A percentile compares a stretch with the other conserved stretches of the same genome.
These are phyloP conservation scores for Didymosphaeria variabile DNA, from an alignment of 2,329 filamentous ascomycete species.

Conservation along the genomic window DNA sequence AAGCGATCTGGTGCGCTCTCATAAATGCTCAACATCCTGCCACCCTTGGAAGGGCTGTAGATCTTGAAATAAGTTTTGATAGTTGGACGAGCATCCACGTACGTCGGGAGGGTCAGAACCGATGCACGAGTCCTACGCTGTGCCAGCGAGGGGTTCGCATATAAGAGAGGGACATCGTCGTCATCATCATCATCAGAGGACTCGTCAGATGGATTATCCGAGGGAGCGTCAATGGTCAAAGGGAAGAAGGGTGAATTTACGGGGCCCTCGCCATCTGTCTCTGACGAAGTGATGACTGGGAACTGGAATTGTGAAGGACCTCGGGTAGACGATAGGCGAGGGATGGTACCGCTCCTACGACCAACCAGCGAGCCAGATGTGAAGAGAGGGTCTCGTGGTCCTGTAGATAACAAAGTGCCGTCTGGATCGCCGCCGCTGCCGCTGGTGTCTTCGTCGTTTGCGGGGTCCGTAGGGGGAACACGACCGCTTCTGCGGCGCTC, in stretches of 20 bases:
- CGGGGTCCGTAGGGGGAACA: slow-evolving; percentile 31
- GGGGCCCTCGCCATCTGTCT: slow-evolving; percentile 23
- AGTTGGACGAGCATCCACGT: slow-evolving; percentile 64
- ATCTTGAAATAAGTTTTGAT: slow-evolving; percentile 71
- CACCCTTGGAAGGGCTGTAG: slow-evolving; percentile 67
- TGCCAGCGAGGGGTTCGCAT: slow-evolving; percentile 37
- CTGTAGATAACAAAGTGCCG: slow-evolving; percentile 41
- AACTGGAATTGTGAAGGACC: slow-evolving; percentile 25
- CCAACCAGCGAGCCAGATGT: slow-evolving; percentile 28
- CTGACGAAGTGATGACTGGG: slow-evolving; percentile 25
- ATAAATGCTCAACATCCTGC: slow-evolving; percentile 66
- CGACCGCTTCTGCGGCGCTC: slow-evolving; percentile 42
- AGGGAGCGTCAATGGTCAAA: slow-evolving; percentile 24
- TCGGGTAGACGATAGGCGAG: slow-evolving; percentile 25
- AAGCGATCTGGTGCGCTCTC: slow-evolving; percentile 66
- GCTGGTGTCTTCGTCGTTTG: slow-evolving; percentile 53
- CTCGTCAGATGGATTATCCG: slow-evolving; percentile 37
- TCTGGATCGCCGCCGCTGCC: slow-evolving; percentile 58
- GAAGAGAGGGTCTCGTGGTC: slow-evolving; percentile 34
- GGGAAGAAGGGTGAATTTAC: slow-evolving; percentile 34
- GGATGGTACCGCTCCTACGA: slow-evolving; percentile 27
- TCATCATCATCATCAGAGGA: slow-evolving; percentile 39
- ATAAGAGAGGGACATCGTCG: slow-evolving; percentile 32
- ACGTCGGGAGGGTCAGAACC: slow-evolving; percentile 59
- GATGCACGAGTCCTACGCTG: slow-evolving; percentile 30